These are phyloP conservation scores for Colletotrichum tamarilloi DNA, from an alignment of 2,329 filamentous ascomycete species.

Conservation along the genomic window DNA sequence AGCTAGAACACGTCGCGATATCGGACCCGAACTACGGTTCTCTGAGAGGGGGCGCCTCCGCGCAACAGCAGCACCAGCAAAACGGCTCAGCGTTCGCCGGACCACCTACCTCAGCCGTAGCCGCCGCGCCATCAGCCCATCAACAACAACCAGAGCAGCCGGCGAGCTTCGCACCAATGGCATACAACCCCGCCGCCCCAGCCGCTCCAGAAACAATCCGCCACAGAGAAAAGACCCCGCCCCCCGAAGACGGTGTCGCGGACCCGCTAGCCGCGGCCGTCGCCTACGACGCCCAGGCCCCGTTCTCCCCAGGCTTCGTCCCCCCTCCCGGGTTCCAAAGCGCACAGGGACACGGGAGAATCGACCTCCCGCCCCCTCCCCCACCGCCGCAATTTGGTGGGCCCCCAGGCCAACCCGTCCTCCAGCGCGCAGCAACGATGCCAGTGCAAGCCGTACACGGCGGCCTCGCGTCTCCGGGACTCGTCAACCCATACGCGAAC, in stretches of 20 bases:
- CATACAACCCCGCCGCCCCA: constrained; percentile 84
- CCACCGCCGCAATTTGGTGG: constrained; percentile 51
- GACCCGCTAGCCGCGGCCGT: constrained; percentile 70
- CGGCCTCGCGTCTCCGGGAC: constrained; percentile 51
- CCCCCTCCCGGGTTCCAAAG: constrained; percentile 58
- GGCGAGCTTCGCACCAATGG: constrained; percentile 70
- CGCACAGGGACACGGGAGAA: constrained; percentile 45
- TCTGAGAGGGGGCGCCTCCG: constrained; percentile 31
- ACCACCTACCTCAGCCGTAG: constrained; percentile 51
- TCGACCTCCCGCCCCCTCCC: constrained; percentile 47
- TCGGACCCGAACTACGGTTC: constrained; percentile 63
- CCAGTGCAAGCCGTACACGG: constrained; percentile 47
- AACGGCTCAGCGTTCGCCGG: constrained; percentile 50
- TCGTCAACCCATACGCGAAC: constrained; percentile 57
- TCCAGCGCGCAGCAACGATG: constrained; percentile 62
- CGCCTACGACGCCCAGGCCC: constrained; percentile 64
- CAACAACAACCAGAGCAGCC: constrained; percentile 42
- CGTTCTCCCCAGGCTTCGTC: constrained; percentile 64
- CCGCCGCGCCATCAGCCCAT: not conserved
- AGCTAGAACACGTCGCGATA: constrained; percentile 78
- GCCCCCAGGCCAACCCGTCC: constrained; percentile 53
- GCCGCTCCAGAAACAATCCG: constrained; percentile 77
- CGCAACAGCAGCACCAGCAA: not conserved
- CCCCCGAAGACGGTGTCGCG: constrained; percentile 73
- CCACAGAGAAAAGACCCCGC: constrained; percentile 83